A percentile compares a stretch with the other conserved stretches of the same genome.
Evolutionary conservation across 331 rosid genomes (phyloP).

Genomic region (Cydonia oblonga): DNA sequence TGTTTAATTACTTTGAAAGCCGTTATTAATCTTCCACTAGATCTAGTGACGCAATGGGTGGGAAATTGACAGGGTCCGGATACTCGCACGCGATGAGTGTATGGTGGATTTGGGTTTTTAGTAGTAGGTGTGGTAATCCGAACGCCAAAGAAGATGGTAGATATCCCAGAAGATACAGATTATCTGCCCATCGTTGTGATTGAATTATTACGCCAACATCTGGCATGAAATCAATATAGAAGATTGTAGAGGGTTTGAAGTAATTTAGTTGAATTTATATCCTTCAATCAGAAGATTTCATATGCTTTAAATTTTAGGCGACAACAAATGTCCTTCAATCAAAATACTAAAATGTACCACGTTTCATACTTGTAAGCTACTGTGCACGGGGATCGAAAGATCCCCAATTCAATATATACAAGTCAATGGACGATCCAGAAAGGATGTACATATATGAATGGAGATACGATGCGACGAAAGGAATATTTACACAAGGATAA

Average conservation of each 20-base stretch:
- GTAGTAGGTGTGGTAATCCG: no score
- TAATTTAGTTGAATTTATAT: no score
- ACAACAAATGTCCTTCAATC: not conserved
- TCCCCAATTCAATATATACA: not conserved
- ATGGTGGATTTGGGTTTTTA: no score
- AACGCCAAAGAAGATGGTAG: no score
- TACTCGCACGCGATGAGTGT: no score
- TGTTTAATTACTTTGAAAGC: no score
- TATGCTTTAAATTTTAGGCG: no score
- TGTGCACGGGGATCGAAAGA: not conserved
- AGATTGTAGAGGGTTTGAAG: not conserved
- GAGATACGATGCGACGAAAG: not conserved
- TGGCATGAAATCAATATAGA: not conserved
- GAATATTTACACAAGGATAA: slow-evolving; percentile 8
- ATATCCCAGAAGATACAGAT: no score
- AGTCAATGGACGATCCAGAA: not conserved
- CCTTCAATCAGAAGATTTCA: no score
- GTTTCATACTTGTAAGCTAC: not conserved
- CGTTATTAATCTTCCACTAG: no score
- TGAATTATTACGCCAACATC: not conserved
- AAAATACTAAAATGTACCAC: not conserved
- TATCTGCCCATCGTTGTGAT: not conserved
- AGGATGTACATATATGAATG: not conserved
- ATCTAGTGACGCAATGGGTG: no score
- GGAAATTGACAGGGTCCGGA: no score